Conservation (phyloP, 805 yeast genomes). For the Dipodascus albidus region DNA sequence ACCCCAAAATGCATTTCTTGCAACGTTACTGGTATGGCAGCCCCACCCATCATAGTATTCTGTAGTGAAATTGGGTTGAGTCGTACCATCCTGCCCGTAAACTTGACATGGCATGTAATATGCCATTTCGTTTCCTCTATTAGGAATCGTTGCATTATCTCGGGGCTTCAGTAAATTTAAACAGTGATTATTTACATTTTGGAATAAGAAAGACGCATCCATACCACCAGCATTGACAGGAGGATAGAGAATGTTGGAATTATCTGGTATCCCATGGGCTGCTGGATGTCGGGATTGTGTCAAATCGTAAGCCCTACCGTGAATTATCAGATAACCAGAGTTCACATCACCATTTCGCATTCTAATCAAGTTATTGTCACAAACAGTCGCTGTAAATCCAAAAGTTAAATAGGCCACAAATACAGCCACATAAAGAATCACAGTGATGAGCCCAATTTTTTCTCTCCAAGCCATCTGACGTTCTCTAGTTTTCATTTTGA, state of each 20-base stretch:
- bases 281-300: constrained; percentile 63
- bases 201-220: constrained; percentile 78
- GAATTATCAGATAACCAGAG: constrained; percentile 54
- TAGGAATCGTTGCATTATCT: constrained; percentile 60
- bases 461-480: constrained; percentile 97
- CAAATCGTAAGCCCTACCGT: constrained; percentile 72
- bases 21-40: constrained; percentile 67
- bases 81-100: constrained; percentile 57
- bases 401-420: constrained; percentile 79
- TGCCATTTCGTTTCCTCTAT: constrained; percentile 50
- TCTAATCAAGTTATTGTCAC: constrained; percentile 38
- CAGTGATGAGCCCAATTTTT: constrained; percentile 72
- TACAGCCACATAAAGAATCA: constrained; percentile 64
- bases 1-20: constrained; percentile 59
- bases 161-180: constrained; percentile 61
- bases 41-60: constrained; percentile 76
- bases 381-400: constrained; percentile 80
- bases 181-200: constrained; percentile 87
- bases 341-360: constrained; percentile 49
- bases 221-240: constrained; percentile 81
- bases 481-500: constrained; percentile 68
- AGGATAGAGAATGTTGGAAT: constrained; percentile 67
- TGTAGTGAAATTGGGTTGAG: constrained; percentile 48
- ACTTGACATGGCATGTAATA: constrained; percentile 96
- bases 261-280: constrained; percentile 65